Evolutionary conservation across 2,329 filamentous ascomycete genomes (phyloP).

Genomic region (Talaromyces atroroseus): DNA sequence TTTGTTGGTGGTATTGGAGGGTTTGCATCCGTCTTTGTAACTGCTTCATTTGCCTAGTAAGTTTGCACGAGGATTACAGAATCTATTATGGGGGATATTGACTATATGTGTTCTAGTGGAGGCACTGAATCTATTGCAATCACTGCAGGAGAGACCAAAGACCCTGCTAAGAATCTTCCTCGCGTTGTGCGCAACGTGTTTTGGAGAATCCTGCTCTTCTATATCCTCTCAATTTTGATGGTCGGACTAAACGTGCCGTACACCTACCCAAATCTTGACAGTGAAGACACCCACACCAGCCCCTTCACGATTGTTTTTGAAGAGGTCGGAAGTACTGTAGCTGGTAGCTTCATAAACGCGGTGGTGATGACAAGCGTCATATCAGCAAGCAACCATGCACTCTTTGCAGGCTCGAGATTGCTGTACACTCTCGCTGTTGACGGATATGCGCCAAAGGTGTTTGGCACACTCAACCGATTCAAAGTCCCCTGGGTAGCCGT

Average conservation of each 20-base stretch:
- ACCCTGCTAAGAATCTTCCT: constrained; percentile 57
- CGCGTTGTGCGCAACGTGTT: constrained; percentile 62
- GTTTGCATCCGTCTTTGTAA: constrained; percentile 60
- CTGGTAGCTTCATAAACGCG: constrained; percentile 56
- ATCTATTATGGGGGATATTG: constrained; percentile 6
- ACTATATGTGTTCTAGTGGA: constrained; percentile 30
- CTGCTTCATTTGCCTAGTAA: constrained; percentile 56
- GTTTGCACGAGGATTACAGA: constrained; percentile 2
- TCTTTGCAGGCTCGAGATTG: constrained; percentile 53
- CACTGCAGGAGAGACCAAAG: constrained; percentile 60
- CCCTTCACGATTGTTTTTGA: constrained; percentile 60
- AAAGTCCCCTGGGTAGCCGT: constrained; percentile 52
- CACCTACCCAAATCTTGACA: constrained; percentile 42
- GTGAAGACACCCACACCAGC: constrained; percentile 43
- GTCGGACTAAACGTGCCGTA: constrained; percentile 58
- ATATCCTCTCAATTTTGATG: constrained; percentile 47
- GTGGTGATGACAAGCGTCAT: constrained; percentile 56
- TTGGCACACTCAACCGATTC: constrained; percentile 47
- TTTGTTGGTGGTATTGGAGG: constrained; percentile 62
- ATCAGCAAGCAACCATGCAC: constrained; percentile 54
- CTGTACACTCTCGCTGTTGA: constrained; percentile 54
- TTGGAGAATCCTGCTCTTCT: constrained; percentile 57
- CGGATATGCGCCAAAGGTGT: constrained; percentile 52
- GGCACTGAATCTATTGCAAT: constrained; percentile 62
- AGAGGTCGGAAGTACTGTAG: constrained; percentile 50